Evolutionary conservation across 441 rosid genomes (phyloP).

Genomic region (Syzygium syzygioides): DNA sequence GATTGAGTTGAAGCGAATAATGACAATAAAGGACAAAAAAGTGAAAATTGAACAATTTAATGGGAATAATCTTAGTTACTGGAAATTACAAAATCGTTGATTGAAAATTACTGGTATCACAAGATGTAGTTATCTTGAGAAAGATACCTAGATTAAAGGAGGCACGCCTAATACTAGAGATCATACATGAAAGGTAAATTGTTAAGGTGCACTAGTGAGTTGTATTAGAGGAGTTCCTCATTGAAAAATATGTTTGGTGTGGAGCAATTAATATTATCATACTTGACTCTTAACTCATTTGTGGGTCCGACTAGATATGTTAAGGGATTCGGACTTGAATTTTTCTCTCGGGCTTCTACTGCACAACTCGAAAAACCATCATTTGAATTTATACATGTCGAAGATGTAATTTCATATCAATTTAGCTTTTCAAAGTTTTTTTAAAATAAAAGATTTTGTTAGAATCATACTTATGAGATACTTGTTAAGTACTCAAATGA

Average conservation of each 20-base stretch:
- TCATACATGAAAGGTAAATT: background rate
- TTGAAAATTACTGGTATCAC: background rate
- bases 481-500: background rate
- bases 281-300: background rate
- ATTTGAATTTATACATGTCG: background rate
- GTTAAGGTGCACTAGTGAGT: background rate
- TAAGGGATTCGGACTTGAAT: background rate
- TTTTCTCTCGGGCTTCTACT: background rate
- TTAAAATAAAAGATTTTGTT: no score
- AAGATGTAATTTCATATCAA: no score
- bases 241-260: no score
- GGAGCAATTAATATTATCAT: background rate
- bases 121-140: background rate
- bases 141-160: background rate
- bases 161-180: background rate
- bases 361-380: background rate
- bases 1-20: background rate
- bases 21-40: background rate
- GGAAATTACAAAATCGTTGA: no score
- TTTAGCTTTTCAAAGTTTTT: no score
- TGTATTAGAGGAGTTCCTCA: background rate
- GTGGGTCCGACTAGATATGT: no score
- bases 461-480: no score
- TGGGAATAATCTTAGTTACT: background rate
- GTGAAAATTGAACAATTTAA: background rate